Evolutionary conservation across 2,329 filamentous ascomycete species (phyloP), one percentile per base, ranked within the genome.

Genomic region (Diplodia sapinea): DNA sequence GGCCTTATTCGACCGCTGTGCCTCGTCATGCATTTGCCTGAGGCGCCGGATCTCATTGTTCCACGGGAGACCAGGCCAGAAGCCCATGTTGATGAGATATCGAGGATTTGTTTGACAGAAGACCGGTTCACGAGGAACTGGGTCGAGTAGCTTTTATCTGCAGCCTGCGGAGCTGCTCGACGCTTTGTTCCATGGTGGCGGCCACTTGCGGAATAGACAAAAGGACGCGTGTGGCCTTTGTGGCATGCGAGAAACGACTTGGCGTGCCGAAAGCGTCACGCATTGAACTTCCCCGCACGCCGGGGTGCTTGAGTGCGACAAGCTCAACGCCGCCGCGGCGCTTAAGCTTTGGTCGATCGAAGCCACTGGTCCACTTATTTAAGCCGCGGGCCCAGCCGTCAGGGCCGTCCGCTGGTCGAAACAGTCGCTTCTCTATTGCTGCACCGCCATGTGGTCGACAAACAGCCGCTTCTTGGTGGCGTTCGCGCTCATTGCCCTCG

Each of bases 291-390:
- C 59, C 50, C 59, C 59, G 43, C 59, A 51, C 47, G 57, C 59
- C 23, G 13, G 29, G 8, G 43, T 38, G 59, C 47, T 62, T 62
- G 43, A 9, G 23, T 33, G 26, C 26, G 33, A 62, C 57, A 62
- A 62, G 57, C 59, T 63, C 59, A 51, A 9, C 59, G 43, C 59
- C 23, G 36, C 50, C 59, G 40, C 59, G 47, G 59, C 59, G 38
- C 31, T 40, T 40, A 56, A 56, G 54, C 54, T 56, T 56, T 26
- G 23, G 36, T 38, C 36, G 36, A 38, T 38, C 36, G 36, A 38
- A 38, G 36, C 36, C 36, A 12, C 36, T 38, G 36, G 57, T 17
- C 31, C 43, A 31, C 40, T 61, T 38, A 47, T 49, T 33, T n/a
- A 23, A 23, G 15, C 15, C 43, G 20, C 57, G 33, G 59, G 43